Percentiles rank a stretch among this genome's conserved stretches.
phyloP scores from a whole-genome alignment of 306 rosid genomes.

The Vigna radiata region DNA sequence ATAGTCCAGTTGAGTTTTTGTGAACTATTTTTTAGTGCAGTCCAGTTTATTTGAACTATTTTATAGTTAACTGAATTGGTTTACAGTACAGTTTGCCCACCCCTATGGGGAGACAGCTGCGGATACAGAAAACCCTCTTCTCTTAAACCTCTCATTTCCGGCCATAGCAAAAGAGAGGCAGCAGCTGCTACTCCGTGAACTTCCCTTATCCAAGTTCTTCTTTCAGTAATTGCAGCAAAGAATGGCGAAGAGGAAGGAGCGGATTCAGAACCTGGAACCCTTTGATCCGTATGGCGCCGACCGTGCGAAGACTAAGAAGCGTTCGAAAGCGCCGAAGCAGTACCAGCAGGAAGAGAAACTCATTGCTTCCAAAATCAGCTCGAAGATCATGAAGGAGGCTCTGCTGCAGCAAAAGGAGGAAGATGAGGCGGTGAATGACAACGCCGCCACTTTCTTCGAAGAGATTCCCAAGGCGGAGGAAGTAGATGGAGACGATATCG shows the following conservation, averaged over 20 bases:
- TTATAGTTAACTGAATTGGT: too few relatives aligned
- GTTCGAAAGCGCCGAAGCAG: constrained; percentile 60
- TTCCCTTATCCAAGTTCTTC: background rate
- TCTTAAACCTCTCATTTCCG: too few relatives aligned
- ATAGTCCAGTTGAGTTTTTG: too few relatives aligned
- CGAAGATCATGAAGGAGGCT: constrained; percentile 84
- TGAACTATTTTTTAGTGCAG: too few relatives aligned
- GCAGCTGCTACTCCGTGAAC: too few relatives aligned
- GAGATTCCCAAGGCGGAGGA: constrained; percentile 43
- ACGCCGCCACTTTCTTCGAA: constrained; percentile 33
- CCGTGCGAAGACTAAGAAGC: constrained; percentile 56
- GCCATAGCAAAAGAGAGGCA: too few relatives aligned
- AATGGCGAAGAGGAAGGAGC: constrained; percentile 81
- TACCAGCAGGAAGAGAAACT: constrained; percentile 68
- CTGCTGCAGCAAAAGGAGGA: constrained; percentile 75
- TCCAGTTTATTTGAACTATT: too few relatives aligned
- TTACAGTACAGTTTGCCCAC: too few relatives aligned
- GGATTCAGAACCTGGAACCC: constrained; percentile 78
- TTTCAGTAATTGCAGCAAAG: background rate
- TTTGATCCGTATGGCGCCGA: constrained; percentile 62
- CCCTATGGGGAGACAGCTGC: too few relatives aligned
- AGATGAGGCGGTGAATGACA: constrained; percentile 46
- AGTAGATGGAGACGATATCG: constrained; percentile 51
- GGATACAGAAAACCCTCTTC: too few relatives aligned
- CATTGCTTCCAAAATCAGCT: constrained; percentile 66